These are phyloP conservation scores for Zasmidium citrigriseum DNA, from an alignment of 2,329 filamentous ascomycete species.

Conservation along the genomic window DNA sequence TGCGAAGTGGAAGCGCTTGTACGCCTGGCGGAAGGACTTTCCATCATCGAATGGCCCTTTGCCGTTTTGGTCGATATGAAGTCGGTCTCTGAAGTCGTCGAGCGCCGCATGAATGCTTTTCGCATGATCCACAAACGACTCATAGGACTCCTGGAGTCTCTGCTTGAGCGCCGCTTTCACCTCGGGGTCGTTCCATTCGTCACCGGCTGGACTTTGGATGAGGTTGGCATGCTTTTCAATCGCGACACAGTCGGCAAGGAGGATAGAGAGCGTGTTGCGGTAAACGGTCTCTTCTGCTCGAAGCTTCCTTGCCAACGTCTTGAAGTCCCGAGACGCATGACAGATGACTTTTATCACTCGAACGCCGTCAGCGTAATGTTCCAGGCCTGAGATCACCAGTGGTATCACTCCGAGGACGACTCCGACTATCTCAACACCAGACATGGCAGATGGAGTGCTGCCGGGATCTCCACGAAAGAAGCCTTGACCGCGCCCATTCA, in stretches of 20 bases:
- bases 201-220: constrained; percentile 16
- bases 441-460: constrained; percentile 27
- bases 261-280: constrained; percentile 30
- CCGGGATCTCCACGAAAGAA: too few species aligned
- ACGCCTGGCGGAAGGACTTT: constrained; percentile 31
- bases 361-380: constrained; percentile 36
- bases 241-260: constrained; percentile 28
- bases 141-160: constrained; percentile 9
- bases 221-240: constrained; percentile 26
- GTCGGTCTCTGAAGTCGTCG: background rate
- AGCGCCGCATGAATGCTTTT: background rate
- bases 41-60: constrained; percentile 12
- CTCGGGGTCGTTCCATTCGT: constrained; percentile 16
- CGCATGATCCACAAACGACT: background rate
- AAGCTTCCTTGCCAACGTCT: constrained; percentile 26
- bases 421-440: constrained; percentile 35
- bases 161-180: constrained; percentile 4
- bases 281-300: constrained; percentile 29
- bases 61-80: constrained; percentile 18
- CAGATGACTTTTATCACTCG: constrained; percentile 31
- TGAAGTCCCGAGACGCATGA: constrained; percentile 28
- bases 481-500: background rate
- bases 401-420: constrained; percentile 34
- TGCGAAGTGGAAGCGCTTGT: constrained; percentile 34
- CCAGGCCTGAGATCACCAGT: constrained; percentile 32